phyloP scores from a whole-genome alignment of 1,284 basidiomycete species.

The Vanrija sp. region DNA sequence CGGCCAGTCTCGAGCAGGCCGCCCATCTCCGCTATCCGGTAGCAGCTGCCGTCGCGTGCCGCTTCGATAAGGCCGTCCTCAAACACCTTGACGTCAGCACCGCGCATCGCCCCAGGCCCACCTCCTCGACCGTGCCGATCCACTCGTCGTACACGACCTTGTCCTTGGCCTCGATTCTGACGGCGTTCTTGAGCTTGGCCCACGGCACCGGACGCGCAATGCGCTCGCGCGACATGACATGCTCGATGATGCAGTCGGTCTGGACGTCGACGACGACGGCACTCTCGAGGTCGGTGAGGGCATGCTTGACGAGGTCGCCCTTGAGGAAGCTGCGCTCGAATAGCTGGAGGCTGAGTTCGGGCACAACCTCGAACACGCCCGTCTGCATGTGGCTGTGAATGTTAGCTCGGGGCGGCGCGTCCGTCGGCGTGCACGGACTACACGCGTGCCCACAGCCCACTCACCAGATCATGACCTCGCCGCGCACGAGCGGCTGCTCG shows the following conservation, averaged over 20 bases:
- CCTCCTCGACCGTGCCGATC: conserved; percentile 68
- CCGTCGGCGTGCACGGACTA: background rate
- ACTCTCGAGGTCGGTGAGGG: conserved; percentile 66
- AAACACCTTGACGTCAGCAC: conserved; percentile 58
- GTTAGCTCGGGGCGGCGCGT: background rate
- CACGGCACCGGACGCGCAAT: conserved; percentile 63
- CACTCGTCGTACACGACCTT: conserved; percentile 78
- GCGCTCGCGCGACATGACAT: conserved; percentile 64
- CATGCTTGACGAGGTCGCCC: conserved; percentile 80
- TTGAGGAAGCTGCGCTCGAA: conserved; percentile 71
- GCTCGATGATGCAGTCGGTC: conserved; percentile 64
- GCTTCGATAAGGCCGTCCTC: conserved; percentile 69
- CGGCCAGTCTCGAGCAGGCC: conserved; percentile 35
- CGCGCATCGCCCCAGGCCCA: conserved; percentile 15
- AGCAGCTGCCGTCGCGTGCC: conserved; percentile 56
- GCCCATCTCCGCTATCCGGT: conserved; percentile 66
- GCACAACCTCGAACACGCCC: conserved; percentile 63
- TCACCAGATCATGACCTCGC: conserved; percentile 72
- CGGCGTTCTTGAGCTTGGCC: conserved; percentile 58
- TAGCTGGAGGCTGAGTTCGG: conserved; percentile 65
- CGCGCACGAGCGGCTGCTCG: conserved; percentile 66
- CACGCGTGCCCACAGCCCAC: conserved; percentile 8
- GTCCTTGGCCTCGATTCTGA: conserved; percentile 61
- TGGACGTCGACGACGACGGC: conserved; percentile 66
- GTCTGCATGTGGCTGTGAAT: conserved; percentile 50